These are phyloP conservation scores for Rhodamnia argentea DNA, from an alignment of 345 rosid species.

Conservation along the genomic window DNA sequence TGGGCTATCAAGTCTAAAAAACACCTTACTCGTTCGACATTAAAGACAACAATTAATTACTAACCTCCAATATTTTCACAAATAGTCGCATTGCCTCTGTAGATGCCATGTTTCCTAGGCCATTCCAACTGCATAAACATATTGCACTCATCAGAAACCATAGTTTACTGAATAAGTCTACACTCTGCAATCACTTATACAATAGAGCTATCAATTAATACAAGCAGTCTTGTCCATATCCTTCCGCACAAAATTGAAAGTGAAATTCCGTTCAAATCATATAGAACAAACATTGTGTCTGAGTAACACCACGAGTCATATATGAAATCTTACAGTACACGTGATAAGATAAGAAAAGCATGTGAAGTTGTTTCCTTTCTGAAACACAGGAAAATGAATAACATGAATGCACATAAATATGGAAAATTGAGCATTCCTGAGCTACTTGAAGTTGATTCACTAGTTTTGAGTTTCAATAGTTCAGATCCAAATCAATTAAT, in stretches of 20 bases:
- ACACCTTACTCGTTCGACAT: neutral
- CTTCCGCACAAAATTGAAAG: neutral
- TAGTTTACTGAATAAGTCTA: neutral
- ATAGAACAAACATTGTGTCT: neutral
- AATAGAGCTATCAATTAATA: neutral
- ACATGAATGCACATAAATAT: neutral
- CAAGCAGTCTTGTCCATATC: neutral
- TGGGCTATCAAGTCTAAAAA: neutral
- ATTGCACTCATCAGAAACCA: neutral
- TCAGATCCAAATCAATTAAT: neutral
- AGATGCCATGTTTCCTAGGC: constrained; percentile 84
- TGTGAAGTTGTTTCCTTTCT: neutral
- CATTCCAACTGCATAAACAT: constrained; percentile 75
- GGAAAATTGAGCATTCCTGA: neutral
- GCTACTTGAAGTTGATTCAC: neutral
- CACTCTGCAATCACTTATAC: neutral
- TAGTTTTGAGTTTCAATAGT: neutral
- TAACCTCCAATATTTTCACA: constrained; percentile 96
- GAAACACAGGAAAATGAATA: neutral
- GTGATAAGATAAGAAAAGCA: neutral
- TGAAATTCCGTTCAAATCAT: neutral
- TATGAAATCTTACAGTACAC: neutral
- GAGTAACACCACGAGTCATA: neutral
- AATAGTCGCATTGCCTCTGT: constrained; percentile 99
- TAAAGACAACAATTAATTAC: constrained; percentile 7